Base-by-base conservation (phyloP, 257 asterid species). In the Gynochthodes officinalis region DNA sequence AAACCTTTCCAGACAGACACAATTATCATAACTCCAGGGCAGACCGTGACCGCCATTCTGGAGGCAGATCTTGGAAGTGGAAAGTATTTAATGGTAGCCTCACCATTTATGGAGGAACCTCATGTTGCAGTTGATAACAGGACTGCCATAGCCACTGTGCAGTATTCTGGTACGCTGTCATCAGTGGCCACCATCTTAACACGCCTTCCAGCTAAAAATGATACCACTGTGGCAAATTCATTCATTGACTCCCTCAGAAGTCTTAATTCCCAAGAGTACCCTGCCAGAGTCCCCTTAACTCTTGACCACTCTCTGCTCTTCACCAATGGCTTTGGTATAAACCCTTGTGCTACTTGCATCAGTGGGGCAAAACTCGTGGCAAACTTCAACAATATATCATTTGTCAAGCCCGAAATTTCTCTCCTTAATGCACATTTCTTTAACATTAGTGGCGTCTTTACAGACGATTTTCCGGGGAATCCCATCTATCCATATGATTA, bases 361-460 rank as follows among this genome's bases (percentile, higher is more conserved):
- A 73, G 46, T 28, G 83, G 82, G 33, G 19, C 49, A 50, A 82
- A 84, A 43, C 75, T 79, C 28, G 85, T 79, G 64, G 95, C 87
- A 5, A 82, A 79, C 28, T 76, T 88, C 27, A 88, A 88, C 66
- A 88, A 88, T 40, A 78, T 88, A 39, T 81, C 87, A 9, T 88
- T 88, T 74, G 65, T 74, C 27, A 73, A 82, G 89, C 95, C 95
- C 0, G 23, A 21, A 1, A 35, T 84, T 28, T 80, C 94, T 12
- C 85, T 88, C 48, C 82, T 84, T 12, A 52, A 80, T 60, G 89
- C 89, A 7, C 90, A 88, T 70, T 88, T 78, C 82, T 86, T 79
- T 66, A 84, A 86, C 64, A 73, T 79, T 71, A 23, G 59, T 21
- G 94, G 91, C 19, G 85, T 81, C 6, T 88, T 84, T 75, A 75